Evolutionary conservation across 1,139 yeast species (phyloP).

Genomic region (Scheffersomyces stambukii): DNA sequence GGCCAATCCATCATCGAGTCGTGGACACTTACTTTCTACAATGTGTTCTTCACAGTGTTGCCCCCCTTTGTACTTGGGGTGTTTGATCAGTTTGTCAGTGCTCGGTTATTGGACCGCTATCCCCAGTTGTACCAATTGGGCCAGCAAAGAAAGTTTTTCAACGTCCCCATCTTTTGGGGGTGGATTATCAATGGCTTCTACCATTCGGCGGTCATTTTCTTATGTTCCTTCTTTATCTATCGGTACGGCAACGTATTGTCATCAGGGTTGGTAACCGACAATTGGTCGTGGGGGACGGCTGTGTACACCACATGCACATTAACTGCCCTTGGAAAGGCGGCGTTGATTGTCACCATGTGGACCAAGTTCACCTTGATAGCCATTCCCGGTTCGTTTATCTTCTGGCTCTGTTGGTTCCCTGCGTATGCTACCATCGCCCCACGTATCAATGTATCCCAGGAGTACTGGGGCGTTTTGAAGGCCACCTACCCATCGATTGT

Average conservation of each 20-base stretch:
- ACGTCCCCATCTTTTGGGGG: slow-evolving; percentile 91
- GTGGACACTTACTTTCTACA: slow-evolving; percentile 95
- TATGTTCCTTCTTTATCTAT: slow-evolving; percentile 70
- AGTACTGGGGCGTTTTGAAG: slow-evolving; percentile 74
- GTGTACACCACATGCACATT: slow-evolving; percentile 82
- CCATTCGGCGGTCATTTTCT: slow-evolving; percentile 82
- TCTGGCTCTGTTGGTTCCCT: slow-evolving; percentile 89
- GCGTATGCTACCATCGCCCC: slow-evolving; percentile 87
- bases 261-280: slow-evolving; percentile 74
- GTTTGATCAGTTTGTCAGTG: slow-evolving; percentile 93
- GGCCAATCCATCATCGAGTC: slow-evolving; percentile 97
- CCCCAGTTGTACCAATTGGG: slow-evolving; percentile 93
- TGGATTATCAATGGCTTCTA: slow-evolving; percentile 95
- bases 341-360: slow-evolving; percentile 88
- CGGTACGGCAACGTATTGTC: slow-evolving; percentile 61
- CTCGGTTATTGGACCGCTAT: slow-evolving; percentile 81
- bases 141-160: slow-evolving; percentile 82
- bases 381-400: slow-evolving; percentile 85
- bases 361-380: slow-evolving; percentile 89
- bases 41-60: slow-evolving; percentile 89
- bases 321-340: slow-evolving; percentile 94
- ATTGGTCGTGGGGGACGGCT: slow-evolving; percentile 96
- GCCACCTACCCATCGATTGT: slow-evolving; percentile 74
- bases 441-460: slow-evolving; percentile 71
- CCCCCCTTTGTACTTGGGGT: slow-evolving; percentile 97